These are phyloP conservation scores for Jaltomata sinuosa DNA, from an alignment of 257 asterid species.

Conservation along the genomic window DNA sequence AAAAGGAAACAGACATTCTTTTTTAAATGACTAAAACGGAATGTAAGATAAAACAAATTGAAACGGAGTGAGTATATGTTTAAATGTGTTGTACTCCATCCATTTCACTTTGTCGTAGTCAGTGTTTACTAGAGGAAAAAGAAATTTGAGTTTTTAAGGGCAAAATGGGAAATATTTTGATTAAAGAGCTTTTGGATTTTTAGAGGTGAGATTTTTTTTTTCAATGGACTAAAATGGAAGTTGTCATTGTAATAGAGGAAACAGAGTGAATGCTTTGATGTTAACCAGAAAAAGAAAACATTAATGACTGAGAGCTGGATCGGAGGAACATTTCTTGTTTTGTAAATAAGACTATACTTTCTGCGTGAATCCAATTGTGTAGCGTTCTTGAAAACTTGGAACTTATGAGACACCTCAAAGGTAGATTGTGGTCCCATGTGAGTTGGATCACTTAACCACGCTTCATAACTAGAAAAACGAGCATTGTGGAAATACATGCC, in stretches of 20 bases:
- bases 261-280: not conserved
- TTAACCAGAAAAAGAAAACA: not conserved
- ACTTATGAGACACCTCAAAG: not conserved
- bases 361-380: not conserved
- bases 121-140: not conserved
- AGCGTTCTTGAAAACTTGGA: not conserved
- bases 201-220: not conserved
- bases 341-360: not conserved
- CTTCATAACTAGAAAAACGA: not conserved
- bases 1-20: accelerated
- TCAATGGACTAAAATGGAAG: not conserved
- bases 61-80: not conserved
- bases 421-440: not conserved
- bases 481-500: not conserved
- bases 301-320: not conserved
- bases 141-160: not conserved
- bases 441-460: not conserved
- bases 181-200: not conserved
- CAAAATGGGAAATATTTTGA: not conserved
- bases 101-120: not conserved
- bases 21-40: too few relatives aligned
- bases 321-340: not conserved
- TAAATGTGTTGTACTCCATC: not conserved
- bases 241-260: not conserved
- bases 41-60: too few relatives aligned